phyloP scores from a whole-genome alignment of 129 eudicot species.

The Deinandra increscens region DNA sequence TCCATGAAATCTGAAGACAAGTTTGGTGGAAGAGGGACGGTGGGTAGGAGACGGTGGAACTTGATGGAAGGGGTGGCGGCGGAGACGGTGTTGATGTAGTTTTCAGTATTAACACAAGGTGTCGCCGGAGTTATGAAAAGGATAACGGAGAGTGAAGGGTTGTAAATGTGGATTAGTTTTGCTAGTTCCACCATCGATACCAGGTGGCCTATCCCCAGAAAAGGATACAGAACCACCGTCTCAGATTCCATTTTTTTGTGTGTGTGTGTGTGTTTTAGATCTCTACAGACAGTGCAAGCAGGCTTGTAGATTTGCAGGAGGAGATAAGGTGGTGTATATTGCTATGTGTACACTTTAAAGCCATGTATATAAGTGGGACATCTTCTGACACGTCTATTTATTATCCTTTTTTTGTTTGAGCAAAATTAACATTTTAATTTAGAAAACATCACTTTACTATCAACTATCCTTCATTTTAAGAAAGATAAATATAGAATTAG shows the following conservation, averaged over 20 bases:
- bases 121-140: slow-evolving; percentile 30
- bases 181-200: slow-evolving; percentile 58
- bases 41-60: slow-evolving; percentile 48
- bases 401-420: too few species aligned
- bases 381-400: neutral
- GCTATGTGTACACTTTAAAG: neutral
- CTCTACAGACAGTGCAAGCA: too few species aligned
- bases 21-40: slow-evolving; percentile 31
- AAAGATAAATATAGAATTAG: too few species aligned
- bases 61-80: slow-evolving; percentile 44
- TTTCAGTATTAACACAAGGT: slow-evolving; percentile 32
- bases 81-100: slow-evolving; percentile 37
- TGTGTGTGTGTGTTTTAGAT: too few species aligned
- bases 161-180: slow-evolving; percentile 38
- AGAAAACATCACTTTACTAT: too few species aligned
- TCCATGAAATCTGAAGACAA: slow-evolving; percentile 16
- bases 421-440: too few species aligned
- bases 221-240: slow-evolving; percentile 41
- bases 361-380: neutral
- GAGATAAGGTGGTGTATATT: neutral
- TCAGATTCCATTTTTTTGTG: slow-evolving; percentile 12
- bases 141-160: slow-evolving; percentile 31
- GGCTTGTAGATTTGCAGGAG: neutral
- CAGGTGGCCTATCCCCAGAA: slow-evolving; percentile 43
- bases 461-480: too few species aligned